Percentiles rank a stretch among this genome's conserved stretches.
These are phyloP conservation scores for Picochlorum sp. DNA, from an alignment of 139 green algal genomes.

Conservation along the genomic window DNA sequence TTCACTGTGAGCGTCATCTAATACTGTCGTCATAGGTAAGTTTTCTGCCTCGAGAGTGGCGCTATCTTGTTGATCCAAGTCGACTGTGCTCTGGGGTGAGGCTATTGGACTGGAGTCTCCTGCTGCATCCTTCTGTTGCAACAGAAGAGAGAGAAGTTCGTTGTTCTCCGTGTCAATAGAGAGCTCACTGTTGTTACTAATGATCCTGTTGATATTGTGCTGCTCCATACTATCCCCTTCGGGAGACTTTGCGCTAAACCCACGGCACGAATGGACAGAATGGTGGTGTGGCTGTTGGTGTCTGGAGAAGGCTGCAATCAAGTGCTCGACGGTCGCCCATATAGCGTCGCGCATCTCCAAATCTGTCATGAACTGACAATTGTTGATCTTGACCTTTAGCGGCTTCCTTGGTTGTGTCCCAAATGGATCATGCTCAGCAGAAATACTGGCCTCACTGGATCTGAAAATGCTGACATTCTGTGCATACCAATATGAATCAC, in stretches of 20 bases:
- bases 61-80: too few species aligned
- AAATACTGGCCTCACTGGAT: neutral
- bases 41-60: neutral
- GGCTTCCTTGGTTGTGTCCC: slow-evolving; percentile 5
- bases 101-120: neutral
- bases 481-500: neutral
- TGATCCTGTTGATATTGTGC: neutral
- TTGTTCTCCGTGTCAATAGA: slow-evolving; percentile 1
- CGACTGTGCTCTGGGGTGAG: neutral
- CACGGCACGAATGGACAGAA: neutral
- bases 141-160: slow-evolving; percentile 6
- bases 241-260: too few species aligned
- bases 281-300: neutral
- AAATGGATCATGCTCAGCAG: neutral
- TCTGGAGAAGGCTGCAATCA: slow-evolving; percentile 15
- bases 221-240: neutral
- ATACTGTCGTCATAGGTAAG: slow-evolving; percentile 18
- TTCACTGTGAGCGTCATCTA: slow-evolving; percentile 12
- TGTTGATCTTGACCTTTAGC: slow-evolving; percentile 25
- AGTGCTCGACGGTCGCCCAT: slow-evolving; percentile 22
- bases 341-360: slow-evolving; percentile 23
- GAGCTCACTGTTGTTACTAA: neutral
- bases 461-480: neutral
- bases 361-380: slow-evolving; percentile 37
- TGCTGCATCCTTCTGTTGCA: neutral